phyloP scores from a whole-genome alignment of 2,329 filamentous ascomycete genomes.

The Stachybotrys chlorohalonatus region DNA sequence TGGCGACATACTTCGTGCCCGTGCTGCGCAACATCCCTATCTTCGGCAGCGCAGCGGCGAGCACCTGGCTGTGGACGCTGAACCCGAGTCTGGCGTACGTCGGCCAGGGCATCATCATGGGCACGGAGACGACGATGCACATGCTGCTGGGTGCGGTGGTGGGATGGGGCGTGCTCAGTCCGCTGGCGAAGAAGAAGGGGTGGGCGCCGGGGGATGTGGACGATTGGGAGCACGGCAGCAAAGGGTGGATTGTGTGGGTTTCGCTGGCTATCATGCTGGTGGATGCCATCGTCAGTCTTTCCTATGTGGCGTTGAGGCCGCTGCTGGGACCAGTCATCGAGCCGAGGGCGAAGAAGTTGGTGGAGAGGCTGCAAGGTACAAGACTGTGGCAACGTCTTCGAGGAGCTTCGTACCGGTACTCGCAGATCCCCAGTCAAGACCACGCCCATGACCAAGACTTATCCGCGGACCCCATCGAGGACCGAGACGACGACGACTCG shows the following conservation, averaged over 20 bases:
- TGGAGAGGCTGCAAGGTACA: constrained; percentile 7
- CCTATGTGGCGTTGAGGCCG: constrained; percentile 64
- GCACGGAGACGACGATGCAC: constrained; percentile 84
- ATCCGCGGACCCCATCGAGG: neutral
- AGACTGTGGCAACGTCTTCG: constrained; percentile 8
- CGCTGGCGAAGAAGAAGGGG: constrained; percentile 71
- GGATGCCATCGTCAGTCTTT: constrained; percentile 81
- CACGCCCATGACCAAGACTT: neutral
- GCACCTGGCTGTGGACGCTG: constrained; percentile 86
- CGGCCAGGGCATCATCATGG: constrained; percentile 98
- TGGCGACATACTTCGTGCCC: constrained; percentile 85
- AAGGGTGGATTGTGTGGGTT: constrained; percentile 98
- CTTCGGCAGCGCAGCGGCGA: constrained; percentile 65
- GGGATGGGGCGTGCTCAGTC: constrained; percentile 87
- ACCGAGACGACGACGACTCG: constrained; percentile 2
- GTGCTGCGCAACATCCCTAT: constrained; percentile 77
- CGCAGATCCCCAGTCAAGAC: constrained; percentile 9
- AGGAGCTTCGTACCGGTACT: constrained; percentile 12
- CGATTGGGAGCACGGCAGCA: constrained; percentile 88
- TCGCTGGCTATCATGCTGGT: constrained; percentile 94
- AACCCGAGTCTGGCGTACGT: constrained; percentile 97
- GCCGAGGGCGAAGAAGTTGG: constrained; percentile 1
- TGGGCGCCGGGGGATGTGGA: constrained; percentile 85
- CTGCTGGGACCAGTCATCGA: constrained; percentile 20
- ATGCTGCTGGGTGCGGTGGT: constrained; percentile 87